A percentile compares a stretch with the other conserved stretches of the same genome.
These are phyloP conservation scores for Xylaria sp. DNA, from an alignment of 2,329 filamentous ascomycete genomes.

Conservation along the genomic window DNA sequence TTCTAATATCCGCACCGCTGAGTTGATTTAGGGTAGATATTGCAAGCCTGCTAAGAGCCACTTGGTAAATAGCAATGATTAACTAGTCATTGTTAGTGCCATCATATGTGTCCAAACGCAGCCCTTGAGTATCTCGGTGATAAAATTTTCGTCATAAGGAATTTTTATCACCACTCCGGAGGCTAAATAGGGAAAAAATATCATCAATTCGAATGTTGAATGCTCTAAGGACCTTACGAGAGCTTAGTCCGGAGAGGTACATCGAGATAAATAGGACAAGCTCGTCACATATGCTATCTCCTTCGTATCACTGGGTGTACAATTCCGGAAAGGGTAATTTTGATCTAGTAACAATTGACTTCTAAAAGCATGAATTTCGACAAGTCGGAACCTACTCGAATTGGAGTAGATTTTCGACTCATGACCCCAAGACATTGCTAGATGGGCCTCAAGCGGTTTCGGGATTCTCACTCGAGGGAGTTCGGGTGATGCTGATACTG, in stretches of 20 bases:
- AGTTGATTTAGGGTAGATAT: not conserved
- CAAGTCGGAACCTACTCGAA: constrained; percentile 25
- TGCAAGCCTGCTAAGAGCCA: not conserved
- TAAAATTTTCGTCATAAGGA: constrained; percentile 25
- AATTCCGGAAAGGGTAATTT: constrained; percentile 25
- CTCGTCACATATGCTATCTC: constrained; percentile 19
- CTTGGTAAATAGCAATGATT: not conserved
- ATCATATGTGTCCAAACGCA: constrained; percentile 14
- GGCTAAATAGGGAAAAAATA: constrained; percentile 24
- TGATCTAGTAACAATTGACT: constrained; percentile 30
- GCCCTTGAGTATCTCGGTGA: constrained; percentile 30
- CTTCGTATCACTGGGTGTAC: constrained; percentile 31
- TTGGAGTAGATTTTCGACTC: constrained; percentile 30
- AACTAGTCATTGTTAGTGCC: constrained; percentile 29
- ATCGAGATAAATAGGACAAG: not conserved
- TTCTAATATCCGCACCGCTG: not conserved
- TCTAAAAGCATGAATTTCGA: constrained; percentile 29
- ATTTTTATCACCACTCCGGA: constrained; percentile 31
- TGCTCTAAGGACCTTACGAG: constrained; percentile 20
- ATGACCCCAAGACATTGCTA: constrained; percentile 27
- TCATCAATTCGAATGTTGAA: constrained; percentile 31
- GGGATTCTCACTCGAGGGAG: constrained; percentile 34
- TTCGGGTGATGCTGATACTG: constrained; percentile 32
- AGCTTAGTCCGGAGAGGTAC: constrained; percentile 22
- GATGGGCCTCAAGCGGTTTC: constrained; percentile 30